A percentile compares a stretch with the other conserved stretches of the same genome.
Conservation (phyloP, 75 land plant genomes). For the Pinus tabuliformis region DNA sequence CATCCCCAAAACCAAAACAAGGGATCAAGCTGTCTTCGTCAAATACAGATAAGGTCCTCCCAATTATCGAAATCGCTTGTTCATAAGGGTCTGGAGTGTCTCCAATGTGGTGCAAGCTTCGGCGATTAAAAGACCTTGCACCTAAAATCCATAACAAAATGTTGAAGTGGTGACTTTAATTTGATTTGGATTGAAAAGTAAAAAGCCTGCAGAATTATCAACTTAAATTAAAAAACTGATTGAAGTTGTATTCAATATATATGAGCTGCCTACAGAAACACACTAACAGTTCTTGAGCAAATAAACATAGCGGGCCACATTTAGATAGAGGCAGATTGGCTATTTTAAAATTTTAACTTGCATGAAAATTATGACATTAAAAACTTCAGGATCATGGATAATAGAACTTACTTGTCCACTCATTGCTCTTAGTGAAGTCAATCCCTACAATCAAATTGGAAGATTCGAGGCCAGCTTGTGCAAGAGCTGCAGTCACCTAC, state of each 20-base stretch:
- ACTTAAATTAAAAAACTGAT: not conserved
- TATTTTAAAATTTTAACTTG: too few relatives aligned
- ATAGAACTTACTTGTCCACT: constrained; percentile 57
- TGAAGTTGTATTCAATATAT: not conserved
- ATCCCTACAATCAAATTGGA: constrained; percentile 73
- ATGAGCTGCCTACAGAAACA: not conserved
- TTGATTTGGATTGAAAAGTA: not conserved
- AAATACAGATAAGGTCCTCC: too few relatives aligned
- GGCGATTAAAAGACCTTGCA: too few relatives aligned
- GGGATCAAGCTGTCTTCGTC: too few relatives aligned
- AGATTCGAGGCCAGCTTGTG: constrained; percentile 61
- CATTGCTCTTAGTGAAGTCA: constrained; percentile 78
- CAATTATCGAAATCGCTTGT: too few relatives aligned
- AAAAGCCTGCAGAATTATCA: not conserved
- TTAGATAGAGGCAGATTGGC: too few relatives aligned
- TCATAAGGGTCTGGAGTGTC: too few relatives aligned
- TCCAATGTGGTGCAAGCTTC: too few relatives aligned
- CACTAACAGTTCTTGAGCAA: not conserved
- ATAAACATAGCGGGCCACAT: too few relatives aligned
- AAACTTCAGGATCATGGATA: too few relatives aligned
- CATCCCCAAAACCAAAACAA: too few relatives aligned
- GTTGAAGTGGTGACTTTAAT: not conserved
- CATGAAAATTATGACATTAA: too few relatives aligned
- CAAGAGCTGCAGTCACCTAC: constrained; percentile 61
- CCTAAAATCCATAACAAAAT: constrained; percentile 25